Evolutionary conservation across 1,139 yeast species (phyloP).

Genomic region (Suhomyces chickasaworum): DNA sequence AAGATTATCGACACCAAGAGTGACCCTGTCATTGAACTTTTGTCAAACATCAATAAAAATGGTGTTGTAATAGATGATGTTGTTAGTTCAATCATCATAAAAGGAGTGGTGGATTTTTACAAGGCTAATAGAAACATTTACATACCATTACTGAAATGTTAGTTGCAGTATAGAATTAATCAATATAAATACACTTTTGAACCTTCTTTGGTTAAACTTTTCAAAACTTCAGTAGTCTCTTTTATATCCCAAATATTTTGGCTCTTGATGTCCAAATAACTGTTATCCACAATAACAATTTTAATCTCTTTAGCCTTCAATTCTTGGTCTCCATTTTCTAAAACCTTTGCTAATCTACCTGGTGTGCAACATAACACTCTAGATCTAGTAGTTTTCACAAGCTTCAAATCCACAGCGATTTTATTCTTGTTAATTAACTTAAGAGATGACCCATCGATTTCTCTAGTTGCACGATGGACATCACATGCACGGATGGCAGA

Average conservation of each 20-base stretch:
- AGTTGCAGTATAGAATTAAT: conserved; percentile 17
- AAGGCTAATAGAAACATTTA: conserved; percentile 33
- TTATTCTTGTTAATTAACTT: conserved; percentile 71
- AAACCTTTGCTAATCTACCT: conserved; percentile 56
- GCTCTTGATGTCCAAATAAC: conserved; percentile 63
- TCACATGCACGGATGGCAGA: conserved; percentile 79
- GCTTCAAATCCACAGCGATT: conserved; percentile 56
- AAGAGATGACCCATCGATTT: conserved; percentile 56
- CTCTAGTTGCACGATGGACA: conserved; percentile 60
- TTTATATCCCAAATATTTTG: conserved; percentile 65
- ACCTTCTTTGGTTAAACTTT: conserved; percentile 42
- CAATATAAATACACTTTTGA: conserved; percentile 52
- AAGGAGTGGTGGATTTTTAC: conserved; percentile 34
- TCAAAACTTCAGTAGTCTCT: conserved; percentile 47
- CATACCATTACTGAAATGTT: conserved; percentile 36
- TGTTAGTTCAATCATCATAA: conserved; percentile 17
- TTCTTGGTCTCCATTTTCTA: conserved; percentile 42
- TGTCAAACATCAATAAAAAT: not conserved
- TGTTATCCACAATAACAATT: conserved; percentile 61
- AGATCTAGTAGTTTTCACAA: conserved; percentile 50
- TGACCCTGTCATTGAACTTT: not conserved
- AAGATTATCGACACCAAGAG: conserved; percentile 5
- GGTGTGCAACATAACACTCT: conserved; percentile 67
- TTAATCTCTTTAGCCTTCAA: conserved; percentile 51
- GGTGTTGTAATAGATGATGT: conserved; percentile 3